Evolutionary conservation across 768 basidiomycete genomes (phyloP).

Genomic region (Collybia sp.): DNA sequence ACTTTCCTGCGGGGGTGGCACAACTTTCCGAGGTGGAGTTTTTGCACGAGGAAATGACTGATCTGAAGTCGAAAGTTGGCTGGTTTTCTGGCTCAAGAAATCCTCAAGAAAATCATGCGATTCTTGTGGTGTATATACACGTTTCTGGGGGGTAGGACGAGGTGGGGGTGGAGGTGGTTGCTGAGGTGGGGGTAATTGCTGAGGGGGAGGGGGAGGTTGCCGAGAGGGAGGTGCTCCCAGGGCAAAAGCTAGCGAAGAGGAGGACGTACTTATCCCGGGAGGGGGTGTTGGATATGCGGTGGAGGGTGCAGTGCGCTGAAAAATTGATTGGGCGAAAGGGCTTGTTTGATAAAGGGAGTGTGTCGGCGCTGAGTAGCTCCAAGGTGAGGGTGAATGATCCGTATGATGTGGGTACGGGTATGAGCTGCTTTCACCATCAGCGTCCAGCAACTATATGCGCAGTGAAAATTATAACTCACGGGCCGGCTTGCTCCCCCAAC

Average conservation of each 20-base stretch:
- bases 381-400: constrained; percentile 18
- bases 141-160: constrained; percentile 19
- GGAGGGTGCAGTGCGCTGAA: constrained; percentile 58
- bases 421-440: constrained; percentile 22
- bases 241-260: constrained; percentile 74
- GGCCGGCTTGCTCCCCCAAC: constrained; percentile 46
- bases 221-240: constrained; percentile 39
- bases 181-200: too few species aligned
- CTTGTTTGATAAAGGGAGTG: constrained; percentile 49
- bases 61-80: constrained; percentile 13
- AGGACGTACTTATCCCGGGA: constrained; percentile 56
- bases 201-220: constrained; percentile 16
- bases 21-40: constrained; percentile 15
- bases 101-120: constrained; percentile 62
- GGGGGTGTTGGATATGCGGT: constrained; percentile 70
- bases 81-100: constrained; percentile 52
- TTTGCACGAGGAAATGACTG: constrained; percentile 13
- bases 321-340: constrained; percentile 58
- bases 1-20: constrained; percentile 32
- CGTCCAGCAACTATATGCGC: constrained; percentile 15
- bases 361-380: constrained; percentile 22
- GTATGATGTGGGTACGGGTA: constrained; percentile 36
- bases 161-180: constrained; percentile 18
- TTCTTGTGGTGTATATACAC: constrained; percentile 36
- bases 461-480: constrained; percentile 31